Conservation (phyloP, 2,329 filamentous ascomycete genomes). For the Didymella glomerata region DNA sequence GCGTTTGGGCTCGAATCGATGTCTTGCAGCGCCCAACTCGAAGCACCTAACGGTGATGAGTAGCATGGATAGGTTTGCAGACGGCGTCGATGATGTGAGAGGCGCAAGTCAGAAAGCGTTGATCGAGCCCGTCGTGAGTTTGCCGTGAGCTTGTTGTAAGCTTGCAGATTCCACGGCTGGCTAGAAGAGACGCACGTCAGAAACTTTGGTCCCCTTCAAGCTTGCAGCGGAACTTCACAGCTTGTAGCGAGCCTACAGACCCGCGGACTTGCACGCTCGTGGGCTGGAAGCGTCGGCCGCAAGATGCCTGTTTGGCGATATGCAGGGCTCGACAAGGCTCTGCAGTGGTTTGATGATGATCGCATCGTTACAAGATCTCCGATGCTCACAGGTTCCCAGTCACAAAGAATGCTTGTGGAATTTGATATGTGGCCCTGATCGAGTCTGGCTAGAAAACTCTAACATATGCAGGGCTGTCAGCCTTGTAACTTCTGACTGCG, state of each 20-base stretch:
- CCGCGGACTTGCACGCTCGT: no score
- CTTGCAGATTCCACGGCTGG: not conserved
- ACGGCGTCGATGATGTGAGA: slow-evolving; percentile 7
- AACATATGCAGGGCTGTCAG: not conserved
- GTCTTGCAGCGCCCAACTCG: not conserved
- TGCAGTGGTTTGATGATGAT: not conserved
- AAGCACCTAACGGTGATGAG: not conserved
- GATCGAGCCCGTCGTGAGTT: not conserved
- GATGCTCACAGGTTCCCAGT: not conserved
- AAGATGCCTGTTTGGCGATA: not conserved
- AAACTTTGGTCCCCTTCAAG: no score
- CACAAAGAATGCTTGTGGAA: not conserved
- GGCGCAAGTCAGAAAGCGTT: slow-evolving; percentile 1
- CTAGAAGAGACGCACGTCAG: not conserved
- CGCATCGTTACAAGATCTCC: not conserved
- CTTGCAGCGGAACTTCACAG: no score
- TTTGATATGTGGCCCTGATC: not conserved
- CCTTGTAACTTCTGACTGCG: not conserved
- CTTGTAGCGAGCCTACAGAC: no score
- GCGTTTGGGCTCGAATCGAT: not conserved
- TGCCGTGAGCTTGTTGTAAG: not conserved
- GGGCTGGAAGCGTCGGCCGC: not conserved
- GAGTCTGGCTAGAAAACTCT: no score
- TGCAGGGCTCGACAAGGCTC: not conserved
- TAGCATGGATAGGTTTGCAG: not conserved